Percentiles rank a stretch among this genome's conserved stretches.
phyloP scores from a whole-genome alignment of 192 early-diverging fungal species.

The Coemansia sp. region DNA sequence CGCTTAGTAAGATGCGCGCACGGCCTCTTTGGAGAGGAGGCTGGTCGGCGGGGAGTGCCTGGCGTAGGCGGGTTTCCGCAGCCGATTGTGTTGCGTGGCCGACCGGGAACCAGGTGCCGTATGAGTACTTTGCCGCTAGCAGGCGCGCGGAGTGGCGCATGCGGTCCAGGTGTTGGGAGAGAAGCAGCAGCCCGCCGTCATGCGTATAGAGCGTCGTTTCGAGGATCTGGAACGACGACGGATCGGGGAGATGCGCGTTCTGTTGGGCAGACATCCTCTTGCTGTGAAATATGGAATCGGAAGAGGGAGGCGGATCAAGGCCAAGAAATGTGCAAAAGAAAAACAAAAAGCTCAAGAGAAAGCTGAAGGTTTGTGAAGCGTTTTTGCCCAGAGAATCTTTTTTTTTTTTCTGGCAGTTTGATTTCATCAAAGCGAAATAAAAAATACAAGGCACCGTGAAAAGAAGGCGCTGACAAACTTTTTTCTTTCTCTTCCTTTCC shows the following conservation, averaged over 20 bases:
- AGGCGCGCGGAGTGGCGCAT: conserved; percentile 24
- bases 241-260: conserved; percentile 14
- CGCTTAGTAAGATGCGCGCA: conserved; percentile 25
- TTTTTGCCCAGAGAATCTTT: no score
- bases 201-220: conserved; percentile 32
- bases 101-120: conserved; percentile 5
- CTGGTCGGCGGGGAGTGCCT: conserved; percentile 1
- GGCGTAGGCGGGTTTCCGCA: background rate
- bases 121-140: conserved; percentile 7
- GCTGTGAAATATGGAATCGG: no score
- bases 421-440: no score
- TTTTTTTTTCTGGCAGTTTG: no score
- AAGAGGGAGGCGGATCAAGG: background rate
- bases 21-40: conserved; percentile 7
- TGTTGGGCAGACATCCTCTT: background rate
- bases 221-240: conserved; percentile 27
- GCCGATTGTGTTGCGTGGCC: background rate
- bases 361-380: background rate
- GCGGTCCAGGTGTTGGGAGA: conserved; percentile 25
- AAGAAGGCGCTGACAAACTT: no score
- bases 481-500: background rate
- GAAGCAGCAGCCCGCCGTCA: conserved; percentile 16
- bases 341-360: background rate
- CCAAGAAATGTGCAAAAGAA: background rate
- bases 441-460: no score